Evolutionary conservation across 2,329 filamentous ascomycete genomes (phyloP).

Genomic region (Pseudogymnoascus sp.): DNA sequence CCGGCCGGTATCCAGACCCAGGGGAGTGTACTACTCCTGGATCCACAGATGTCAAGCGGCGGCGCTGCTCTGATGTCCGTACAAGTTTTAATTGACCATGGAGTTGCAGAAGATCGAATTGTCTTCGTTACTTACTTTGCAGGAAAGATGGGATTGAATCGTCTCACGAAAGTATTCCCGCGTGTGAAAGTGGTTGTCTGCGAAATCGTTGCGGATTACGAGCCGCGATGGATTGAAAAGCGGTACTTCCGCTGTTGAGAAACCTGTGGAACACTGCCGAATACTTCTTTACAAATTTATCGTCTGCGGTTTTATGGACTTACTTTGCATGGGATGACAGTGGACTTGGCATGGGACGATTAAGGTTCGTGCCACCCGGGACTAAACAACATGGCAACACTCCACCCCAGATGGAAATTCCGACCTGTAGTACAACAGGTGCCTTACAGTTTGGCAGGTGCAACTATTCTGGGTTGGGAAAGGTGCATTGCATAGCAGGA

Average conservation of each 20-base stretch:
- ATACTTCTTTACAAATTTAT: not conserved
- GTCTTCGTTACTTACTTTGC: constrained; percentile 91
- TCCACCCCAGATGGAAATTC: not conserved
- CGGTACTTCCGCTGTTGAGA: constrained; percentile 79
- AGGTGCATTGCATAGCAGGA: not conserved
- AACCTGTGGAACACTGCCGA: not conserved
- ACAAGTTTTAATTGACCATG: constrained; percentile 89
- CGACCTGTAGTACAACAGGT: not conserved
- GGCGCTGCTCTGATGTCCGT: constrained; percentile 87
- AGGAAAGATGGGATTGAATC: constrained; percentile 73
- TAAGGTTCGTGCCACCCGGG: not conserved
- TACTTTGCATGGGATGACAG: not conserved
- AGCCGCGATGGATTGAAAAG: constrained; percentile 84
- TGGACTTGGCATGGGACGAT: not conserved
- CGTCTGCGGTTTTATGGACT: not conserved
- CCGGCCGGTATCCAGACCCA: constrained; percentile 66
- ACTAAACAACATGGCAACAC: not conserved
- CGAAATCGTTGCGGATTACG: constrained; percentile 70
- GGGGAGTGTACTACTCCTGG: constrained; percentile 76
- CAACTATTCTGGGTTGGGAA: not conserved
- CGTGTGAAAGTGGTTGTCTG: constrained; percentile 80
- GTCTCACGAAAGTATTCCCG: constrained; percentile 83
- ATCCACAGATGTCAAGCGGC: constrained; percentile 91
- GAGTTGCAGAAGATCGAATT: constrained; percentile 74
- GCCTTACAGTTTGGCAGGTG: not conserved